phyloP scores from a whole-genome alignment of 106 monocot species.

The Dendrobium chrysotoxum region DNA sequence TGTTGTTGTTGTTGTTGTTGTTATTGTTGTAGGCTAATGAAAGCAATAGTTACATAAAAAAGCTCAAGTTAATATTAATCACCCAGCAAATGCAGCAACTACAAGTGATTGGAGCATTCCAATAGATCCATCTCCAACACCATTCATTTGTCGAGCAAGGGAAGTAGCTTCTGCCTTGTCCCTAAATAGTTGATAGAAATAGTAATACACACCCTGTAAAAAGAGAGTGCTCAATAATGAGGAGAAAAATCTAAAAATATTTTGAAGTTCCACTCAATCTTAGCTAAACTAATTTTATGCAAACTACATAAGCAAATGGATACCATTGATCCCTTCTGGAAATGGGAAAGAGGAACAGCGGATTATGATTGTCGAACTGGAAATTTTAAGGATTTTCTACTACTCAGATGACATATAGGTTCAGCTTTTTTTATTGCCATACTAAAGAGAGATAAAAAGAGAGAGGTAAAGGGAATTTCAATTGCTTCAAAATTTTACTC shows the following conservation, averaged over 20 bases:
- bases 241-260: neutral
- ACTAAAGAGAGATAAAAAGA: neutral
- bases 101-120: conserved; percentile 81
- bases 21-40: neutral
- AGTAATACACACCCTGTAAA: conserved; percentile 90
- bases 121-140: conserved; percentile 90
- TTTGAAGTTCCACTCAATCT: neutral
- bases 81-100: conserved; percentile 89
- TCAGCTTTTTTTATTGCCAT: neutral
- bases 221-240: conserved; percentile 13
- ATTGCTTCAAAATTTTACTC: no score
- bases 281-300: neutral
- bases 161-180: conserved; percentile 69
- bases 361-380: neutral
- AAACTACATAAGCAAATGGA: neutral
- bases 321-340: neutral
- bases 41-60: conserved; percentile 1
- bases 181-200: conserved; percentile 96
- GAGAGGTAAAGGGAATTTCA: no score
- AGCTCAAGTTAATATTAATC: conserved; percentile 9
- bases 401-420: neutral
- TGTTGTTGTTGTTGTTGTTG: neutral
- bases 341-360: neutral
- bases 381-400: neutral
- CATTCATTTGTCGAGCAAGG: conserved; percentile 51